Base-by-base conservation (phyloP, 2,329 filamentous ascomycete genomes). In the Lasiodiplodia sp. region DNA sequence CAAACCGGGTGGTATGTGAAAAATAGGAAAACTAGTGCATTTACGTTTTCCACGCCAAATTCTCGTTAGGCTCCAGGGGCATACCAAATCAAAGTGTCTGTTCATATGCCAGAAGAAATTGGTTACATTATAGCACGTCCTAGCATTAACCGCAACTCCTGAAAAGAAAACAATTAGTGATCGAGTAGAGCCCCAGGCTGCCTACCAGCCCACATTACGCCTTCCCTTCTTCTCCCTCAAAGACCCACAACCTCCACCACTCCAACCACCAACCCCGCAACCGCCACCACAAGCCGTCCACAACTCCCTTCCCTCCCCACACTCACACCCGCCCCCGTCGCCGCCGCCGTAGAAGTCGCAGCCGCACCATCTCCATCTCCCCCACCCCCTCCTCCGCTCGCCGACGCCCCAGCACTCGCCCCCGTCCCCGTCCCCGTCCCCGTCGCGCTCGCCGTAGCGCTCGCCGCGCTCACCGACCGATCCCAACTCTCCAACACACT, bases 261-360 rank as follows among this genome's bases (percentile, higher is more conserved):
- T 40, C 14, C 37, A 21, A 23, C 28, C 18, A 63, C n/a, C 10
- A 28, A 25, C 44, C 47, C 40, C 25, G 14, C 58, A 25, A 63
- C 2, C 8, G 21, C 58, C 25, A 34, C 14, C 57, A 38, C 18
- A 7, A 52, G 3, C 28, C 44, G n/a, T 14, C 44, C 23, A 21
- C 44, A 28, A 47, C 12, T 10, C 31, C 25, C 44, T 4, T 2
- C 23, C 25, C 25, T n/a, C 25, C 18, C 44, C 40, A 18, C 23
- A 25, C 58, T 8, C 23, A 7, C 58, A 0, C 12, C 40, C n/a
- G 44, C 60, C 10, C 44, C 60, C 28, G 60, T 64, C 47, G 47
- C n/a, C 28, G 60, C 60, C 47, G 52, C 60, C 47, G 60, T 53
- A 47, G 60, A 37, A 31, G 31, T 52, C 47, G 28, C 47, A 4